phyloP scores from a whole-genome alignment of 2,329 filamentous ascomycete genomes.

The Talaromyces sp. region DNA sequence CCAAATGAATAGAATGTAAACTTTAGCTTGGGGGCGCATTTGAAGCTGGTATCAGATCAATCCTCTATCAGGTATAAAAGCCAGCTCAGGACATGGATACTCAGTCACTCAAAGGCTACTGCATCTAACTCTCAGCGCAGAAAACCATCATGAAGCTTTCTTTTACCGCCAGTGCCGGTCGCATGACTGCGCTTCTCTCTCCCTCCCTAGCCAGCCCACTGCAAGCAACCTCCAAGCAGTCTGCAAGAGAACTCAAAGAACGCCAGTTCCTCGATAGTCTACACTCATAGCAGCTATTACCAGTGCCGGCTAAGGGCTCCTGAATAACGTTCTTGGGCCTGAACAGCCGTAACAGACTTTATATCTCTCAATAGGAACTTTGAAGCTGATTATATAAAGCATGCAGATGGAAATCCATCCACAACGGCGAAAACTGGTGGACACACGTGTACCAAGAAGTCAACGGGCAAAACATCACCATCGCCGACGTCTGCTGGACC shows the following conservation, averaged over 20 bases:
- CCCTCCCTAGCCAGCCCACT: neutral
- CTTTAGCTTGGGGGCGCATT: no score
- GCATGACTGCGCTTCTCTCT: neutral
- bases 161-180: neutral
- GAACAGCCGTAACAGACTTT: no score
- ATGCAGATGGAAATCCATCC: constrained; percentile 1
- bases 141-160: neutral
- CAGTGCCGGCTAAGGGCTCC: neutral
- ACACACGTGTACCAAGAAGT: neutral
- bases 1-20: no score
- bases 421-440: neutral
- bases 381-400: neutral
- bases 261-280: neutral
- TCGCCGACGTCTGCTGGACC: neutral
- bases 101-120: no score
- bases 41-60: neutral
- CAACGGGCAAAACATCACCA: neutral
- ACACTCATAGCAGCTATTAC: neutral
- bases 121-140: neutral
- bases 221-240: neutral
- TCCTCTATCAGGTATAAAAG: neutral
- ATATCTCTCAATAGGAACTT: no score
- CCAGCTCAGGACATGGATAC: no score
- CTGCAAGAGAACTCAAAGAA: neutral
- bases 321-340: neutral